Evolutionary conservation across 2,329 filamentous ascomycete genomes (phyloP).

Genomic region (Hypoxylon sp.): DNA sequence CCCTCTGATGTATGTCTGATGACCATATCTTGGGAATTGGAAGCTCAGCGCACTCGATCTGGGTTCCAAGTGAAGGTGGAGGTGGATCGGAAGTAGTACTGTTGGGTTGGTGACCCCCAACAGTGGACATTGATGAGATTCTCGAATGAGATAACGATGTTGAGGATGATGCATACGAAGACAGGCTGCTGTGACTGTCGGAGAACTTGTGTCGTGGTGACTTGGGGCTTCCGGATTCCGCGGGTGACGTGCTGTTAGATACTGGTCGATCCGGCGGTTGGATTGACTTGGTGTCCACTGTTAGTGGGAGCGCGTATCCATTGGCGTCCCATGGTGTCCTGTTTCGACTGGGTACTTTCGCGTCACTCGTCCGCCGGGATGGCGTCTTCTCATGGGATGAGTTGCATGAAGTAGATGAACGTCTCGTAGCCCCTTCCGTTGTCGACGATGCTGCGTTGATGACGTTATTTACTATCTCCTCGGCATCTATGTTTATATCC

Average conservation of each 20-base stretch:
- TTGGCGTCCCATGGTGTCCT: constrained; percentile 68
- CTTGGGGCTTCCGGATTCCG: constrained; percentile 52
- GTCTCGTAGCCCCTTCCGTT: constrained; percentile 45
- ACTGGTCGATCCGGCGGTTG: constrained; percentile 46
- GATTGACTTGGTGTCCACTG: constrained; percentile 57
- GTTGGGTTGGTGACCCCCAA: constrained; percentile 60
- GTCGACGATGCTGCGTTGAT: constrained; percentile 47
- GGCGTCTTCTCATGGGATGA: constrained; percentile 46
- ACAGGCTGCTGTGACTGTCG: constrained; percentile 68
- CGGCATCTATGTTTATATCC: constrained; percentile 38
- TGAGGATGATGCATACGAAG: constrained; percentile 64
- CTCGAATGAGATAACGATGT: constrained; percentile 66
- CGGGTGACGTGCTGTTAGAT: constrained; percentile 49
- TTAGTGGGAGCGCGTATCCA: constrained; percentile 64
- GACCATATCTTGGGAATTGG: constrained; percentile 21
- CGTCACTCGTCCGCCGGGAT: constrained; percentile 51
- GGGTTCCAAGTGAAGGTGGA: constrained; percentile 57
- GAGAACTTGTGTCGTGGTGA: constrained; percentile 63
- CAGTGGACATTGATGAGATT: constrained; percentile 68
- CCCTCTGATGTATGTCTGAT: constrained; percentile 21
- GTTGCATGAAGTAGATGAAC: constrained; percentile 52
- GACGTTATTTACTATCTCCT: constrained; percentile 39
- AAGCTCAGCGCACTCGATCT: constrained; percentile 29
- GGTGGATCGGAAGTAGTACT: constrained; percentile 58
- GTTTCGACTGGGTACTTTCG: constrained; percentile 53